Conservation (phyloP, 1,284 basidiomycete genomes). For the Coriolopsis trogii region DNA sequence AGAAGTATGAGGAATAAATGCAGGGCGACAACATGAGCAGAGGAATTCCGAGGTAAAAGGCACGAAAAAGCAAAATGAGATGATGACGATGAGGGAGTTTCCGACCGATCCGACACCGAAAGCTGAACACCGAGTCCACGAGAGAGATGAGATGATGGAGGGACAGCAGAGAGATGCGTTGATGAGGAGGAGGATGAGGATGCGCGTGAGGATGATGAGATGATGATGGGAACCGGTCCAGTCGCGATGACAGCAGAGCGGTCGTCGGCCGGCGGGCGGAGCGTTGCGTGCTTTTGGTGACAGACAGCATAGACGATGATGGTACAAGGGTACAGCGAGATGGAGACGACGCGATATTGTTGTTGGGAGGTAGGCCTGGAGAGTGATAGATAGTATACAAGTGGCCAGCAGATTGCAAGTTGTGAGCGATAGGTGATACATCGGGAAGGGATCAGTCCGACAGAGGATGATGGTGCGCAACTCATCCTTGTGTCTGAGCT, state of each 20-base stretch:
- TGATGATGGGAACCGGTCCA: slow-evolving; percentile 5
- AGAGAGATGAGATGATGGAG: slow-evolving; percentile 12
- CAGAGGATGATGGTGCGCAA: not conserved
- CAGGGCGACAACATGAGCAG: slow-evolving; percentile 13
- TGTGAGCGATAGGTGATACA: slow-evolving; percentile 14
- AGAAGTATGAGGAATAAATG: slow-evolving; percentile 10
- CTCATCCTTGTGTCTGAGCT: not conserved
- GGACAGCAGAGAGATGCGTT: slow-evolving; percentile 12
- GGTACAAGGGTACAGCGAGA: slow-evolving; percentile 18
- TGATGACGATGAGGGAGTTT: slow-evolving; percentile 2
- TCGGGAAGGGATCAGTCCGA: slow-evolving; percentile 1
- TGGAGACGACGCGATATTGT: not conserved
- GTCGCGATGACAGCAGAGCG: slow-evolving; percentile 4
- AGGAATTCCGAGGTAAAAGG: not conserved
- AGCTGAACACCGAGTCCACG: slow-evolving; percentile 19
- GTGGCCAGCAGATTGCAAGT: slow-evolving; percentile 5
- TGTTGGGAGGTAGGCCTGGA: slow-evolving; percentile 8
- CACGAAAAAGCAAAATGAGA: not conserved
- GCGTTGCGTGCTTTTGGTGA: slow-evolving; percentile 22
- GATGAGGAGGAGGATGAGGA: slow-evolving; percentile 5
- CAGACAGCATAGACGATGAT: slow-evolving; percentile 19
- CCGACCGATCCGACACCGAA: slow-evolving; percentile 23
- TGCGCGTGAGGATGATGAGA: slow-evolving; percentile 12
- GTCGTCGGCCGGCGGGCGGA: slow-evolving; percentile 6
- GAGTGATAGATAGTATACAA: slow-evolving; percentile 13